Evolutionary conservation across 495 filamentous ascomycete species (phyloP).

Genomic region (Geoglossum glabrum): DNA sequence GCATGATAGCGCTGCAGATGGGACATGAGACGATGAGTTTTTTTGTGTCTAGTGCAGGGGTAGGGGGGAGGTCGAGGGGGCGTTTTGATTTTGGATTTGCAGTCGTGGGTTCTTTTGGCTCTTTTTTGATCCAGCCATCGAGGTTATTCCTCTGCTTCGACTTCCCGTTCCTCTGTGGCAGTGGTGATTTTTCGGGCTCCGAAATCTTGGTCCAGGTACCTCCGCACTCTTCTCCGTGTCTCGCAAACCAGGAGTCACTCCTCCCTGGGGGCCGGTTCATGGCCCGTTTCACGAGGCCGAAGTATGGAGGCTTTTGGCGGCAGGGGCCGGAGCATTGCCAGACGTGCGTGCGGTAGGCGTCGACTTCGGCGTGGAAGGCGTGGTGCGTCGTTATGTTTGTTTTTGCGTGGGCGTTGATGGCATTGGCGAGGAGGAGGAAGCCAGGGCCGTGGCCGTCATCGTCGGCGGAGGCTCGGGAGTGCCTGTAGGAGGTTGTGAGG

Average conservation of each 20-base stretch:
- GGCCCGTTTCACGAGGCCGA: constrained; percentile 18
- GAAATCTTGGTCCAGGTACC: constrained; percentile 16
- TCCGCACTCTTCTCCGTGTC: constrained; percentile 16
- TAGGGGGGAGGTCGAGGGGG: neutral
- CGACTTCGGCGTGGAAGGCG: constrained; percentile 19
- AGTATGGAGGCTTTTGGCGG: constrained; percentile 13
- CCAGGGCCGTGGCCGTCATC: constrained; percentile 19
- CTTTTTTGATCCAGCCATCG: constrained; percentile 12
- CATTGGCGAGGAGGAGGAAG: constrained; percentile 16
- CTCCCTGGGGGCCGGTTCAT: constrained; percentile 19
- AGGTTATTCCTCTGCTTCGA: constrained; percentile 20
- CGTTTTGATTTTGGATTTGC: neutral
- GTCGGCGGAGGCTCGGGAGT: constrained; percentile 10
- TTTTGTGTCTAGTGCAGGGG: neutral
- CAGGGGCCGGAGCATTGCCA: constrained; percentile 19
- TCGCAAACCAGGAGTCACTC: constrained; percentile 16
- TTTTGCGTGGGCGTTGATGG: constrained; percentile 16
- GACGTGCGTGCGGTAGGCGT: constrained; percentile 18
- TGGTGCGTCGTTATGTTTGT: constrained; percentile 18
- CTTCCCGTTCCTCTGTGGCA: constrained; percentile 11
- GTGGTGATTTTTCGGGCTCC: constrained; percentile 16
- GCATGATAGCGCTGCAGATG: neutral
- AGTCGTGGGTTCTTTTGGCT: neutral
- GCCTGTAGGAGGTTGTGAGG: constrained; percentile 17
- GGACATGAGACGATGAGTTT: neutral